A percentile compares a stretch with the other conserved stretches of the same genome.
Conservation (phyloP, 2,329 filamentous ascomycete species). For the Fusarium marasasianum region DNA sequence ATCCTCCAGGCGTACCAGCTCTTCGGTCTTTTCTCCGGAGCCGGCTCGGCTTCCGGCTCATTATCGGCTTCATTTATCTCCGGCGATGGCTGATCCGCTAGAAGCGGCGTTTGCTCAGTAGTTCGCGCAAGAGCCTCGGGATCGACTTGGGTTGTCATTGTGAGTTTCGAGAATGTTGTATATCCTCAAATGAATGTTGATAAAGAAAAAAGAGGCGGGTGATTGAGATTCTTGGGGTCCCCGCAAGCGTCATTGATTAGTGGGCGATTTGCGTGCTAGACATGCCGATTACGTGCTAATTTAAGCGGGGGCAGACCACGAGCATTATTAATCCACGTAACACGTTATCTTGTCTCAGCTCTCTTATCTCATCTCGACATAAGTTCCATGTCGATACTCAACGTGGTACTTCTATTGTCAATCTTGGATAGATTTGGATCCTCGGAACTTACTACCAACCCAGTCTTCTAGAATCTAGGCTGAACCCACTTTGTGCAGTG, state of each 20-base stretch:
- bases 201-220: background rate
- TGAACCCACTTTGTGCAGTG: too few relatives aligned
- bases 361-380: background rate
- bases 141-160: background rate
- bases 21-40: background rate
- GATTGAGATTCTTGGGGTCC: background rate
- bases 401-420: background rate
- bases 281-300: background rate
- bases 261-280: background rate
- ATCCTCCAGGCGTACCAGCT: conserved; percentile 23
- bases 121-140: background rate
- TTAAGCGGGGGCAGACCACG: background rate
- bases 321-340: conserved; percentile 23
- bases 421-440: background rate
- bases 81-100: background rate
- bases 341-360: background rate
- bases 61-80: background rate
- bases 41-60: background rate
- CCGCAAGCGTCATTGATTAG: conserved; percentile 15
- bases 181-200: background rate
- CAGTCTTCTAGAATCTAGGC: too few relatives aligned
- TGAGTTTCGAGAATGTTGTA: rapidly evolving
- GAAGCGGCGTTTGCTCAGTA: conserved; percentile 15
- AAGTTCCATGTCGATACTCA: background rate
- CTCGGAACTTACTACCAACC: too few relatives aligned